A percentile compares a stretch with the other conserved stretches of the same genome.
Conservation (phyloP, 2,329 filamentous ascomycete genomes). For the Beauveria sp. region DNA sequence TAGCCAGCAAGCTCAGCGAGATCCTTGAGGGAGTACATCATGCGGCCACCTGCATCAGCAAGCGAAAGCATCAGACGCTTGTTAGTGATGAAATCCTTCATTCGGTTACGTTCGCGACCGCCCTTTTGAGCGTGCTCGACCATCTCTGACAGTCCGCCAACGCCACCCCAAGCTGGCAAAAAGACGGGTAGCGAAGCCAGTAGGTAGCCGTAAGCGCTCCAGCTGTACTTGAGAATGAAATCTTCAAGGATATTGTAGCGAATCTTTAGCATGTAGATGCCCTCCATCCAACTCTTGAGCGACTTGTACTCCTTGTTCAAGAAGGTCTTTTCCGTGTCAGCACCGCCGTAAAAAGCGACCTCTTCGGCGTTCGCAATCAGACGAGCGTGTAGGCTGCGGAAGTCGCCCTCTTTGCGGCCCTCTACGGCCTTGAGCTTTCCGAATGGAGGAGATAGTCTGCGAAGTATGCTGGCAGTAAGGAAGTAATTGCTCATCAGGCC, state of each 20-base stretch:
- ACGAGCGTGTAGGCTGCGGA: conserved; percentile 81
- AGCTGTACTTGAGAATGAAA: conserved; percentile 96
- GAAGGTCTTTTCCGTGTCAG: conserved; percentile 89
- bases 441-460: conserved; percentile 86
- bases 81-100: conserved; percentile 99
- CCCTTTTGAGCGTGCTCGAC: conserved; percentile 40
- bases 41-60: conserved; percentile 88
- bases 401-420: conserved; percentile 90
- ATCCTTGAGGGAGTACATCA: conserved; percentile 99
- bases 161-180: conserved; percentile 84
- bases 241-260: conserved; percentile 98
- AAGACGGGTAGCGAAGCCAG: conserved; percentile 90
- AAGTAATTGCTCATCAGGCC: conserved; percentile 91
- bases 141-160: conserved; percentile 66
- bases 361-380: conserved; percentile 96
- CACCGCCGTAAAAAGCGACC: conserved; percentile 93
- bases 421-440: conserved; percentile 95
- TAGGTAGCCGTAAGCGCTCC: conserved; percentile 95
- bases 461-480: conserved; percentile 81
- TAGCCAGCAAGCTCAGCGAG: conserved; percentile 92
- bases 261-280: conserved; percentile 95
- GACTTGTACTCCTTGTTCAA: conserved; percentile 88
- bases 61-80: conserved; percentile 96
- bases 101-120: conserved; percentile 70
- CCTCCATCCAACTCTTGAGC: conserved; percentile 93